These are phyloP conservation scores for Malbranchea zuffiana DNA, from an alignment of 2,329 filamentous ascomycete species.

Conservation along the genomic window DNA sequence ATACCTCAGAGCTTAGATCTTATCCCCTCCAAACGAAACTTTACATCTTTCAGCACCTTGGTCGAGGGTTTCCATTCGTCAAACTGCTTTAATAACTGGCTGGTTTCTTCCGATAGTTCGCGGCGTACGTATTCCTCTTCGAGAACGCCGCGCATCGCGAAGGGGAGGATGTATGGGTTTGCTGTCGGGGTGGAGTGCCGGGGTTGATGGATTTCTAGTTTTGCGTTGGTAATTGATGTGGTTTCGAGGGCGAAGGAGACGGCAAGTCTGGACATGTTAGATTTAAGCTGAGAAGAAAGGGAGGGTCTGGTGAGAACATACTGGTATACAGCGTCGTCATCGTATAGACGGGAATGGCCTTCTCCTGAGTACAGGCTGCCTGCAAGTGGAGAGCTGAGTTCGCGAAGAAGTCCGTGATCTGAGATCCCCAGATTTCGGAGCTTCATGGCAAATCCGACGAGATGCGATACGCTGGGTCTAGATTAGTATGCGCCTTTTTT, in stretches of 20 bases:
- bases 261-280: constrained; percentile 44
- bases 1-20: constrained; percentile 59
- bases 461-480: constrained; percentile 57
- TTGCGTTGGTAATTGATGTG: constrained; percentile 40
- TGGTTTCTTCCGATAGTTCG: constrained; percentile 65
- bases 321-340: constrained; percentile 76
- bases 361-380: constrained; percentile 86
- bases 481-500: background rate
- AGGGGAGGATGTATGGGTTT: constrained; percentile 86
- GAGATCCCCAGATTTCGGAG: constrained; percentile 85
- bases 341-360: constrained; percentile 87
- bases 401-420: constrained; percentile 85
- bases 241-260: constrained; percentile 66
- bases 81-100: constrained; percentile 71
- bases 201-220: constrained; percentile 41
- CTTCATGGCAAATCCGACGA: constrained; percentile 87
- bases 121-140: constrained; percentile 86
- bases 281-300: background rate
- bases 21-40: constrained; percentile 84
- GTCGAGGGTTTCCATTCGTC: constrained; percentile 85
- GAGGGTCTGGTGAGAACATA: constrained; percentile 26
- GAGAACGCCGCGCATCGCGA: constrained; percentile 86
- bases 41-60: constrained; percentile 90
- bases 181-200: constrained; percentile 26
- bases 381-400: constrained; percentile 77